Evolutionary conservation across 1,284 basidiomycete genomes (phyloP), one percentile per base, ranked within the genome.

Genomic region (Somion occarium): DNA sequence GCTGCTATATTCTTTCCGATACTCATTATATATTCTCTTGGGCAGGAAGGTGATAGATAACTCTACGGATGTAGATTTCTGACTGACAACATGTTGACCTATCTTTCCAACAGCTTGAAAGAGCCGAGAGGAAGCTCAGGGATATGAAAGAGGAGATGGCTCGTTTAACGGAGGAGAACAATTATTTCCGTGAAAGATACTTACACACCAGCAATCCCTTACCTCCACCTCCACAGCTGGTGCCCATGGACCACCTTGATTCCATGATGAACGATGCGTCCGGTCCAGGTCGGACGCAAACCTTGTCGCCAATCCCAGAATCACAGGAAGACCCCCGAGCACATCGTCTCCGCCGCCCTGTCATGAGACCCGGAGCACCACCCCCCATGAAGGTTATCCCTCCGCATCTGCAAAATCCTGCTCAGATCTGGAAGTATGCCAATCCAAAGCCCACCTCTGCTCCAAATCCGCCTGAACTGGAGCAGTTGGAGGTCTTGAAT

Each of bases 281-380:
- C 15, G 30, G 30, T 15, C 30, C 30, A 15, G 15, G 30, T 15
- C 30, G 30, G 15, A 7, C 7, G 30, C 30, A 34, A 15, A 34
- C 30, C 7, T 15, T 34, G 30, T 34, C 30, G 15, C 30, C 30
- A 7, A 34, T 34, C 30, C 30, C 15, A 34, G 30, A 34, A 15
- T n/a, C n/a, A n/a, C n/a, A n/a, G n/a, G 30, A 34, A 15, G 30
- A 19, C 18, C 46, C 12, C 13, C 55, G 46, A 46, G 59, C 59
- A 39, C 53, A 56, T 42, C 30, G 50, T 3, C 51, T 52, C 23
- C 55, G 57, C 9, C 48, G 53, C 1, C 59, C 59, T 20, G 52
- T 59, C 34, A 52, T 65, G 38, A 51, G 64, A 15, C 62, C 62
- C 11, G 64, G 64, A 38, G 64, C 64, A 22, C 53, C 52, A 19